These are phyloP conservation scores for Glarea lozoyensis DNA, from an alignment of 495 filamentous ascomycete species.

Conservation along the genomic window DNA sequence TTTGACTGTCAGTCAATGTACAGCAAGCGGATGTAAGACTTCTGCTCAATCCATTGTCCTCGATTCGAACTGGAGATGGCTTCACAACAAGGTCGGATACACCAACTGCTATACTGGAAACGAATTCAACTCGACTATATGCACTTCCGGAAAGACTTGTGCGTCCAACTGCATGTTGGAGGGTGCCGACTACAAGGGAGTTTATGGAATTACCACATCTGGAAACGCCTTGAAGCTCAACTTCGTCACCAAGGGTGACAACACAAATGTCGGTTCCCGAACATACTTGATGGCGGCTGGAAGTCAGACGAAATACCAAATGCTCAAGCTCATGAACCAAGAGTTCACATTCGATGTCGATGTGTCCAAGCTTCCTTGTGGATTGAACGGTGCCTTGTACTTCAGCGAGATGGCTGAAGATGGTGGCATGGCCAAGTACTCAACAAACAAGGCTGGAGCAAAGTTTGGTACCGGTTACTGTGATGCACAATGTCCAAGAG, in stretches of 20 bases:
- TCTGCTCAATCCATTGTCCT: conserved; percentile 38
- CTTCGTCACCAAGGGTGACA: conserved; percentile 37
- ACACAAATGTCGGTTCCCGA: conserved; percentile 47
- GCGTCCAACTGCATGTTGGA: conserved; percentile 52
- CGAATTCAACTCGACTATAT: conserved; percentile 46
- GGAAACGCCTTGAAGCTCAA: conserved; percentile 44
- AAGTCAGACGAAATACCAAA: conserved; percentile 46
- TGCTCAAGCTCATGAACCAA: conserved; percentile 47
- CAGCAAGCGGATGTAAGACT: conserved; percentile 27
- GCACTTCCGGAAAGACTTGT: conserved; percentile 45
- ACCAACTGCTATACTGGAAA: conserved; percentile 62
- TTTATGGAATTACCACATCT: conserved; percentile 47
- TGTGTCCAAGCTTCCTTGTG: conserved; percentile 56
- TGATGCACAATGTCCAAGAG: conserved; percentile 61
- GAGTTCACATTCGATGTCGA: conserved; percentile 69
- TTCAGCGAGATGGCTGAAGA: conserved; percentile 57
- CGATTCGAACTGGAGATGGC: conserved; percentile 60
- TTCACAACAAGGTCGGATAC: conserved; percentile 40
- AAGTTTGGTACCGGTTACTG: conserved; percentile 69
- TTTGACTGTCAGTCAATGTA: conserved; percentile 39
- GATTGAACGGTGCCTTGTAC: conserved; percentile 67
- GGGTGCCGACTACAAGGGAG: conserved; percentile 46
- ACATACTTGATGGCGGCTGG: conserved; percentile 45
- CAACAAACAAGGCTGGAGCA: conserved; percentile 59
- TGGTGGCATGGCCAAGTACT: conserved; percentile 45